Base-by-base conservation (phyloP, 2,329 filamentous ascomycete species). In the Pseudogymnoascus sp. region DNA sequence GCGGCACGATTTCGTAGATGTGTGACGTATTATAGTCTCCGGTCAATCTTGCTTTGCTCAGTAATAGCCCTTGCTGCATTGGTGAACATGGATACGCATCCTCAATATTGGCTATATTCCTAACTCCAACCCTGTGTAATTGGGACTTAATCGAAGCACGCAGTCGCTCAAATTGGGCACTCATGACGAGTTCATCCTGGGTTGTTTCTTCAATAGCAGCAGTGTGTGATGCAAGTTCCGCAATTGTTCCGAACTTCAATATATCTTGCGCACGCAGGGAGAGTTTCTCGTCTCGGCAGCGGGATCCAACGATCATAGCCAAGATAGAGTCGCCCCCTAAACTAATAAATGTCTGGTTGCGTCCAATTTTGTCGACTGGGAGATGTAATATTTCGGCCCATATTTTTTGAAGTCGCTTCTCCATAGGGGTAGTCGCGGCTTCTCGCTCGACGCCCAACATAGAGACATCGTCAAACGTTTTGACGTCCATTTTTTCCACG, bases 241-340 rank as follows among this genome's bases (percentile, higher is more conserved):
- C 40, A 44, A 44, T 44, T 44, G 40, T 44, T 24, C 40, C 40
- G 40, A 44, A 44, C 10, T 11, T 44, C 40, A 44, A 44, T 11
- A 44, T 44, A 44, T 44, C 40, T 44, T 44, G 40, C 40, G 40
- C 40, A 44, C 40, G 40, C 40, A 44, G 10, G 7, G 10, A 11
- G 21, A 44, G 40, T 5, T 13, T 44, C 9, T 44, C 13, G 5
- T 44, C 10, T 11, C 40, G 10, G 21, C 40, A 44, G 10, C 40
- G 40, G 40, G 40, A 11, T 44, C 40, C 40, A 44, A 44, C 40
- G 10, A 73, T 71, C 69, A 79, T 79, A 1, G 77, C 76, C 2
- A 68, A 67, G 31, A 79, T 77, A 8, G 77, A 79, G 44, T 79
- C 77, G 1, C 77, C 77, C 1, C 77, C 77, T 0, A 78, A 66